Conservation (phyloP, 371 early-diverging fungal species). For the Mortierella sp. region DNA sequence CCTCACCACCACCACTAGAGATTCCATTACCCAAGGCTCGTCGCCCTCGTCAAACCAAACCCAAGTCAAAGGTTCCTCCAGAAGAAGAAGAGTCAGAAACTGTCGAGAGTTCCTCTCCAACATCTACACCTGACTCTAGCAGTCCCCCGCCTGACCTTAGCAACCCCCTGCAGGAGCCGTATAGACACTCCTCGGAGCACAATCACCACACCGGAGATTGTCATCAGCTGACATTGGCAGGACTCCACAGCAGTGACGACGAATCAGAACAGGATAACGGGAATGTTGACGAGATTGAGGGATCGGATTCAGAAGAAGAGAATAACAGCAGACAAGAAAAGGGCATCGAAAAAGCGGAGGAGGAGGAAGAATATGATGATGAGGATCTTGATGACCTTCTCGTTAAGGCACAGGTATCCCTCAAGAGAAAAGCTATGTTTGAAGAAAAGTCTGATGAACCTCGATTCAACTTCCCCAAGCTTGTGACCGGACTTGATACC, state of each 20-base stretch:
- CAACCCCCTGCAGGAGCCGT: neutral
- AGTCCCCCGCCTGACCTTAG: neutral
- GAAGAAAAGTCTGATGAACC: constrained; percentile 31
- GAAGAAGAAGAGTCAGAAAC: constrained; percentile 2
- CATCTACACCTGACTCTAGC: neutral
- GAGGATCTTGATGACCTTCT: constrained; percentile 64
- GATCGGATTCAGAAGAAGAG: neutral
- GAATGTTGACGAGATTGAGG: neutral
- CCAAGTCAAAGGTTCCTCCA: neutral
- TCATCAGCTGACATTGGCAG: too few relatives aligned
- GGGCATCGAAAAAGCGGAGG: constrained; percentile 1
- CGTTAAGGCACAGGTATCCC: constrained; percentile 63
- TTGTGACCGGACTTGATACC: constrained; percentile 28
- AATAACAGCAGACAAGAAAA: neutral
- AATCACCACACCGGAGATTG: too few relatives aligned
- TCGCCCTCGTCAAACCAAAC: neutral
- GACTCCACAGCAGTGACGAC: neutral
- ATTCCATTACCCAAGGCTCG: constrained; percentile 1
- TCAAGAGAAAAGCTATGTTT: constrained; percentile 52
- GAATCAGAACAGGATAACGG: neutral
- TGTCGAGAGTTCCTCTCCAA: neutral
- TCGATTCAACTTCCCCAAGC: constrained; percentile 44
- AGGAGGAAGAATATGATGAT: constrained; percentile 30
- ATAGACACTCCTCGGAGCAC: neutral
- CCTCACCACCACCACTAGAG: neutral